phyloP scores from a whole-genome alignment of 495 filamentous ascomycete species.

The Haplographium delicatum region DNA sequence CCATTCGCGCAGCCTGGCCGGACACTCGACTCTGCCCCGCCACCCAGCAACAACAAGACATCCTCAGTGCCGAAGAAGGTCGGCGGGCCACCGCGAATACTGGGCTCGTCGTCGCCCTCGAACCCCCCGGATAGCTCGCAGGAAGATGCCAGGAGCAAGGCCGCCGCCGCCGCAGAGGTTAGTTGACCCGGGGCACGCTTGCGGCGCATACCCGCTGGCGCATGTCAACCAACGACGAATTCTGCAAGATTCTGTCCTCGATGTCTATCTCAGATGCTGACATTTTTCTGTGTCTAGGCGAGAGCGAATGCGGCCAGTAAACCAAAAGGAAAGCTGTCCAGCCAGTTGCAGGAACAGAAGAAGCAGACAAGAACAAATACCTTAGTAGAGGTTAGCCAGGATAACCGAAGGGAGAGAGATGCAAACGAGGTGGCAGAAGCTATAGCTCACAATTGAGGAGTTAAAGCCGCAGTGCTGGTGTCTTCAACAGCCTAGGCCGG shows the following conservation, averaged over 20 bases:
- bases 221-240: too few relatives aligned
- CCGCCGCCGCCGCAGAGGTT: slow-evolving; percentile 68
- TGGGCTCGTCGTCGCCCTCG: slow-evolving; percentile 36
- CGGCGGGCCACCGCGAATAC: slow-evolving; percentile 49
- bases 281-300: slow-evolving; percentile 32
- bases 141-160: slow-evolving; percentile 52
- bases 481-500: too few relatives aligned
- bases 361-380: slow-evolving; percentile 57
- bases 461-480: too few relatives aligned
- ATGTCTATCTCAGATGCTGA: too few relatives aligned
- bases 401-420: slow-evolving; percentile 52
- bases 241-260: too few relatives aligned
- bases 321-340: slow-evolving; percentile 53
- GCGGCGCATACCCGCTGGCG: too few relatives aligned
- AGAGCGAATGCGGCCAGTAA: slow-evolving; percentile 35
- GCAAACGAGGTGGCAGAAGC: slow-evolving; percentile 47
- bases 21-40: slow-evolving; percentile 48
- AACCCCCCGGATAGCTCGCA: slow-evolving; percentile 16
- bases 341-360: slow-evolving; percentile 60
- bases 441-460: slow-evolving; percentile 47
- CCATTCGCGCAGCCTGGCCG: slow-evolving; percentile 61
- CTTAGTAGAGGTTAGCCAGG: slow-evolving; percentile 48
- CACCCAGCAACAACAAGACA: slow-evolving; percentile 28
- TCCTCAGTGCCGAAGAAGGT: slow-evolving; percentile 38
- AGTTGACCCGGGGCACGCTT: too few relatives aligned